Conservation (phyloP, 768 basidiomycete genomes). For the Mycena pura region DNA sequence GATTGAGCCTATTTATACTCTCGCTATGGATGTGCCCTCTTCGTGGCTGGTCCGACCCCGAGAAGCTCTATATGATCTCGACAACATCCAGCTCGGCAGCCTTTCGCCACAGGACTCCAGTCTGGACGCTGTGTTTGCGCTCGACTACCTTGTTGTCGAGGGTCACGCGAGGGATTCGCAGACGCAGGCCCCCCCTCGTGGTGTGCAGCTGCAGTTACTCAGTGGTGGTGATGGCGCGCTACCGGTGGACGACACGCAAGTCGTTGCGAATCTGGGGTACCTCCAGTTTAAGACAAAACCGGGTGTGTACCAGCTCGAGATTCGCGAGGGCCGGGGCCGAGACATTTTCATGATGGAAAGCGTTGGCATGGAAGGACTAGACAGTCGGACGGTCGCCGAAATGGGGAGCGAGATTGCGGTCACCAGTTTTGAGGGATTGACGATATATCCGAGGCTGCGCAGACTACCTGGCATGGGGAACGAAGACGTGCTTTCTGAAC, state of each 20-base stretch:
- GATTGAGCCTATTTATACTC: constrained; percentile 87
- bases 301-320: constrained; percentile 83
- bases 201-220: constrained; percentile 87
- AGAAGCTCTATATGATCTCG: constrained; percentile 89
- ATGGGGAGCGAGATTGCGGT: constrained; percentile 80
- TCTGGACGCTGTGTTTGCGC: constrained; percentile 80
- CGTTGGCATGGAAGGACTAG: constrained; percentile 89
- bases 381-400: constrained; percentile 71
- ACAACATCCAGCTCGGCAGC: constrained; percentile 87
- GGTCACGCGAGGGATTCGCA: constrained; percentile 86
- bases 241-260: constrained; percentile 84
- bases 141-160: constrained; percentile 92
- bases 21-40: constrained; percentile 89
- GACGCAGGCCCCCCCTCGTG: constrained; percentile 78
- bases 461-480: constrained; percentile 79
- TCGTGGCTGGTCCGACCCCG: constrained; percentile 95
- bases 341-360: constrained; percentile 86
- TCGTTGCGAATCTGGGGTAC: constrained; percentile 95
- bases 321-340: constrained; percentile 80
- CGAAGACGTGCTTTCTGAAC: constrained; percentile 76
- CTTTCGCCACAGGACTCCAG: constrained; percentile 67
- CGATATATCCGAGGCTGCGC: constrained; percentile 81
- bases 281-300: constrained; percentile 94
- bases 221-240: constrained; percentile 45
- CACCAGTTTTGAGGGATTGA: constrained; percentile 90